phyloP scores from a whole-genome alignment of 2,329 filamentous ascomycete genomes.

The Monosporascus sp. region DNA sequence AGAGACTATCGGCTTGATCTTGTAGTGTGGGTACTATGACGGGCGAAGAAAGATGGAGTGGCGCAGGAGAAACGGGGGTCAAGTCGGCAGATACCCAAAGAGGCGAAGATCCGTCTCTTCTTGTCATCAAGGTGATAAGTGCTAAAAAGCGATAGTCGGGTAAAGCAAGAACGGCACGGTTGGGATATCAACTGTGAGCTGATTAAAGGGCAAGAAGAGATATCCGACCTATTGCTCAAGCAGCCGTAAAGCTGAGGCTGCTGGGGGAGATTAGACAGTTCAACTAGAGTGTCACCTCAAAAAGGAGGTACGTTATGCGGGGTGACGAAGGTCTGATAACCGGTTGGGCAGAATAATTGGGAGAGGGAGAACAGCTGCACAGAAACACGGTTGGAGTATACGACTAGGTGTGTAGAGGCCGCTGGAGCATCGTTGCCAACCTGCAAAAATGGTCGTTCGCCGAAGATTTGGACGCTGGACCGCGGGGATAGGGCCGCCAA shows the following conservation, averaged over 20 bases:
- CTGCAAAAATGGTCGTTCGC: background rate
- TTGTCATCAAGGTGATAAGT: slow-evolving; percentile 36
- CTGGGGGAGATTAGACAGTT: no score
- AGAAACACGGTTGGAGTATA: background rate
- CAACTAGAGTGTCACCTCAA: no score
- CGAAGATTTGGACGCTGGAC: no score
- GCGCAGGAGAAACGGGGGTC: slow-evolving; percentile 45
- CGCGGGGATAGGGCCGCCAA: no score
- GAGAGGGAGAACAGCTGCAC: background rate
- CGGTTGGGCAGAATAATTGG: no score
- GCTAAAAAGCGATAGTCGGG: slow-evolving; percentile 1
- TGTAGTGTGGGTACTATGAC: slow-evolving; percentile 45
- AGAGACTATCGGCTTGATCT: slow-evolving; percentile 45
- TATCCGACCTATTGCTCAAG: background rate
- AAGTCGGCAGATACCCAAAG: slow-evolving; percentile 48
- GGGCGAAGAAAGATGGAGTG: slow-evolving; percentile 40
- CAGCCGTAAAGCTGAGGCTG: background rate
- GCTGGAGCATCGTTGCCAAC: background rate
- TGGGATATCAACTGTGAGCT: background rate
- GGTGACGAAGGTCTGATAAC: no score
- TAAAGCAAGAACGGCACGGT: background rate
- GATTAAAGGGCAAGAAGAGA: background rate
- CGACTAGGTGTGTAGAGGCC: background rate
- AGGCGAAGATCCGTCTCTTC: slow-evolving; percentile 37
- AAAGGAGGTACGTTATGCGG: no score